Evolutionary conservation across 129 eudicot species (phyloP).

Genomic region (Flaveria trinervia): DNA sequence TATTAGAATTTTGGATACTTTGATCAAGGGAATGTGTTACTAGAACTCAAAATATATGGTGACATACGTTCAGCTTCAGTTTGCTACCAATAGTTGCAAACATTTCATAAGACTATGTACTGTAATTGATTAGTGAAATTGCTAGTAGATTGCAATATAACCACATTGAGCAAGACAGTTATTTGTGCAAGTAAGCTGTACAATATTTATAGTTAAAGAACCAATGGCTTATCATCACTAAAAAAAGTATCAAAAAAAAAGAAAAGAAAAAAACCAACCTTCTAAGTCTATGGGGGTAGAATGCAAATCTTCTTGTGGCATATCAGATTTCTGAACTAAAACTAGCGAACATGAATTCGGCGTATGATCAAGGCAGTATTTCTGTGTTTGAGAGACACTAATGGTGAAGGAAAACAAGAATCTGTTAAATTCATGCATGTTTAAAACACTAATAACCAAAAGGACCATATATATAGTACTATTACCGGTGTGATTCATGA

Average conservation of each 20-base stretch:
- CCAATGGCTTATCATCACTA: background rate
- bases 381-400: constrained; percentile 35
- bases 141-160: too few relatives aligned
- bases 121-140: background rate
- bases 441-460: background rate
- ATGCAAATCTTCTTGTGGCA: constrained; percentile 25
- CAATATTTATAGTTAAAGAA: too few relatives aligned
- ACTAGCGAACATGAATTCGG: constrained; percentile 75
- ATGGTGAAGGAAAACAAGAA: constrained; percentile 28
- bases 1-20: background rate
- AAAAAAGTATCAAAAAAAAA: background rate
- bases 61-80: too few relatives aligned
- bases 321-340: constrained; percentile 44
- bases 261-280: constrained; percentile 34
- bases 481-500: constrained; percentile 35
- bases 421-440: background rate
- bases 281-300: constrained; percentile 23
- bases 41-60: too few relatives aligned
- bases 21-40: too few relatives aligned
- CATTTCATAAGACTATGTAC: background rate
- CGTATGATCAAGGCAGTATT: constrained; percentile 52
- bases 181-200: too few relatives aligned
- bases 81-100: too few relatives aligned
- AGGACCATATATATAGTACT: background rate
- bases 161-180: too few relatives aligned